These are phyloP conservation scores for Aspergillus sp. DNA, from an alignment of 2,329 filamentous ascomycete species.

Conservation along the genomic window DNA sequence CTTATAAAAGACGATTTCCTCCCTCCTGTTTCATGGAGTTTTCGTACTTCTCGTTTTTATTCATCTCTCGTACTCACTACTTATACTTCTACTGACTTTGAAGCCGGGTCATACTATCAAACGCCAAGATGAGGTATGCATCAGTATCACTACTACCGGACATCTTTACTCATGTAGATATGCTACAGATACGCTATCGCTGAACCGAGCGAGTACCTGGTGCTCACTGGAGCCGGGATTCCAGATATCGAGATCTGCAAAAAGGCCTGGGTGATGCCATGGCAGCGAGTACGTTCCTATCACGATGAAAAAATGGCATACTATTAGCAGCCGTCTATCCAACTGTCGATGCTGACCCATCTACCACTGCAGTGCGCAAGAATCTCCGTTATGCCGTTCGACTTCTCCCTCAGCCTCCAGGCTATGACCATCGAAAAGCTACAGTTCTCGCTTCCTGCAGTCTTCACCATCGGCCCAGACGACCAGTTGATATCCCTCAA, in stretches of 20 bases:
- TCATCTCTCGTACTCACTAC: background rate
- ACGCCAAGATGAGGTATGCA: constrained; percentile 12
- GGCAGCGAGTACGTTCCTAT: constrained; percentile 55
- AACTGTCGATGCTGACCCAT: background rate
- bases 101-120: background rate
- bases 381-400: constrained; percentile 55
- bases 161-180: background rate
- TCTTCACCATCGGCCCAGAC: constrained; percentile 82
- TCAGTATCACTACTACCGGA: background rate
- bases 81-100: background rate
- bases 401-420: constrained; percentile 79
- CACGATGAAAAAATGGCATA: background rate
- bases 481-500: constrained; percentile 68
- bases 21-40: no score
- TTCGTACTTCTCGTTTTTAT: background rate
- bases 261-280: constrained; percentile 69
- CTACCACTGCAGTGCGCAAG: constrained; percentile 33
- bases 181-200: constrained; percentile 66
- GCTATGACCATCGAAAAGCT: constrained; percentile 90
- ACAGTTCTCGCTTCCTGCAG: constrained; percentile 76
- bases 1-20: no score
- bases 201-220: constrained; percentile 79
- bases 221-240: constrained; percentile 78
- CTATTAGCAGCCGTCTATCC: background rate
- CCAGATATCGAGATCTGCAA: constrained; percentile 75